These are phyloP conservation scores for Aspergillus sparsus DNA, from an alignment of 495 filamentous ascomycete genomes.

Conservation along the genomic window DNA sequence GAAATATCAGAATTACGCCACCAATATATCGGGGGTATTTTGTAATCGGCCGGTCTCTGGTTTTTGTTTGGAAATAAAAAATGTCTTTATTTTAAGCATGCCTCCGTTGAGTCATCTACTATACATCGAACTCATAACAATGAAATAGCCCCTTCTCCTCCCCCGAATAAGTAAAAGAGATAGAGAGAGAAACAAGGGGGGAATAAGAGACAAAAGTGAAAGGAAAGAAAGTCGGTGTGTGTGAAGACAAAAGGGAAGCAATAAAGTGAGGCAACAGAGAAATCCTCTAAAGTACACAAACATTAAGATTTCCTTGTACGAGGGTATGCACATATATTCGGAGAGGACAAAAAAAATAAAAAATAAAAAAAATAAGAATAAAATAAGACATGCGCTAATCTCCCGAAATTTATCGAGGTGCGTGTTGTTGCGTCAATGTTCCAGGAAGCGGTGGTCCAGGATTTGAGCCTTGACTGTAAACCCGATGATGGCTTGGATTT, in stretches of 20 bases:
- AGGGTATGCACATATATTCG: conserved; percentile 5
- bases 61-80: background rate
- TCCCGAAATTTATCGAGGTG: conserved; percentile 30
- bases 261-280: background rate
- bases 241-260: background rate
- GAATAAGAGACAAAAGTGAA: background rate
- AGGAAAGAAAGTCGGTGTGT: background rate
- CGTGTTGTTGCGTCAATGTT: conserved; percentile 33
- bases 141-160: conserved; percentile 5
- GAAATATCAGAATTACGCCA: background rate
- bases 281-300: conserved; percentile 21
- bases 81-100: background rate
- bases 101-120: conserved; percentile 27
- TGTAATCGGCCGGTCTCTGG: background rate
- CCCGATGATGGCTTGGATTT: conserved; percentile 40
- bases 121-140: conserved; percentile 24
- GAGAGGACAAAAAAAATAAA: background rate
- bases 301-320: conserved; percentile 6
- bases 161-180: background rate
- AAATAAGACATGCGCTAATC: no score
- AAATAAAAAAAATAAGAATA: background rate
- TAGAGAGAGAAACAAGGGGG: conserved; percentile 1
- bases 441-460: conserved; percentile 31
- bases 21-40: background rate
- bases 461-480: conserved; percentile 45